Conservation (phyloP, 2,329 filamentous ascomycete species). For the Sphaerulina vaccinii region DNA sequence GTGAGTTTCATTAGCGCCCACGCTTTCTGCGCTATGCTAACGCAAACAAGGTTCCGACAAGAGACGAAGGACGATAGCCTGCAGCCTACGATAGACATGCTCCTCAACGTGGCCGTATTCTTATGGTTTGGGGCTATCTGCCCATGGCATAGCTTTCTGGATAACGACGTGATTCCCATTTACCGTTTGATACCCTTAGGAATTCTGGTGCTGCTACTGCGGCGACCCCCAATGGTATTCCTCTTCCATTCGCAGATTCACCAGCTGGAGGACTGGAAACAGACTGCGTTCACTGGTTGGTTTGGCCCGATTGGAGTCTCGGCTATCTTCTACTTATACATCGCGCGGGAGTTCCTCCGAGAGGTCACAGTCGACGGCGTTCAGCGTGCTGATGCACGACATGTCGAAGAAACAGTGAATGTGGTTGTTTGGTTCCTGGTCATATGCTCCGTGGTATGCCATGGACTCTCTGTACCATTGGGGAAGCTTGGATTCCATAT, state of each 20-base stretch:
- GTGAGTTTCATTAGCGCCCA: not conserved
- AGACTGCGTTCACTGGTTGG: slow-evolving; percentile 85
- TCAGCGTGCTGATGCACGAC: slow-evolving; percentile 63
- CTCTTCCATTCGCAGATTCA: slow-evolving; percentile 70
- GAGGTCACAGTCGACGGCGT: slow-evolving; percentile 58
- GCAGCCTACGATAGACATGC: slow-evolving; percentile 93
- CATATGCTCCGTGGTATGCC: slow-evolving; percentile 80
- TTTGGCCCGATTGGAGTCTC: slow-evolving; percentile 91
- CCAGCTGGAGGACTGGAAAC: slow-evolving; percentile 71
- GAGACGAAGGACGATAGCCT: slow-evolving; percentile 87
- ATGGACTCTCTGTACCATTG: slow-evolving; percentile 78
- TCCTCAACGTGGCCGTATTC: slow-evolving; percentile 84
- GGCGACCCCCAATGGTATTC: slow-evolving; percentile 75
- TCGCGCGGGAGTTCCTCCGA: slow-evolving; percentile 71
- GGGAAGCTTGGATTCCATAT: slow-evolving; percentile 64
- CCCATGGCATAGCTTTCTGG: slow-evolving; percentile 71
- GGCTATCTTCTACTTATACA: slow-evolving; percentile 84
- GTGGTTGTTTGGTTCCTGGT: slow-evolving; percentile 84
- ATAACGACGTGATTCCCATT: slow-evolving; percentile 69
- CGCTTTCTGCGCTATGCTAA: not conserved
- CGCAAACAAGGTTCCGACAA: slow-evolving; percentile 75
- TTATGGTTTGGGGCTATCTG: slow-evolving; percentile 84
- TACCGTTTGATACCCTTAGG: slow-evolving; percentile 72
- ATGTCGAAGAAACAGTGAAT: slow-evolving; percentile 64
- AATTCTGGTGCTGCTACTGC: slow-evolving; percentile 71